Evolutionary conservation across 2,329 filamentous ascomycete genomes (phyloP).

Genomic region (Mycosphaerella sp.): DNA sequence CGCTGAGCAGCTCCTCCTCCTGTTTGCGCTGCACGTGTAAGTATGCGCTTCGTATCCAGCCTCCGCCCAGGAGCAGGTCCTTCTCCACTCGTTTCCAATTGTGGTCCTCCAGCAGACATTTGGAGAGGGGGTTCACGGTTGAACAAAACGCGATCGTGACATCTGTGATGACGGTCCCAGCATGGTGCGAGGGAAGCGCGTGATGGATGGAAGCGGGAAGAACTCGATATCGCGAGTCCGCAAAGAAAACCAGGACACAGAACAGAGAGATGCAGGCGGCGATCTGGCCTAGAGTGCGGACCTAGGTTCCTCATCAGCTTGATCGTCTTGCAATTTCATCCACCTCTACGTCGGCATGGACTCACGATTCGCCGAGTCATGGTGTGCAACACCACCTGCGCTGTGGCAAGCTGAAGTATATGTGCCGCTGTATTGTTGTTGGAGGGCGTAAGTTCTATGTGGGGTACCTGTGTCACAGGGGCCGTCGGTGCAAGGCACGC

Average conservation of each 20-base stretch:
- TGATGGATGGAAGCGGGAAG: constrained; percentile 79
- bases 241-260: constrained; percentile 67
- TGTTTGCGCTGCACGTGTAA: constrained; percentile 76
- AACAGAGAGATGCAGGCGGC: constrained; percentile 55
- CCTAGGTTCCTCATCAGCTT: constrained; percentile 10
- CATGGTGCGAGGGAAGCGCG: constrained; percentile 78
- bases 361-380: constrained; percentile 24
- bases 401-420: not conserved
- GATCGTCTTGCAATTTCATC: not conserved
- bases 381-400: not conserved
- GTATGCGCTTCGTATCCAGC: constrained; percentile 71
- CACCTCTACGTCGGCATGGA: not conserved
- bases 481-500: not conserved
- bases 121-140: constrained; percentile 52
- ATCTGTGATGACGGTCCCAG: constrained; percentile 79
- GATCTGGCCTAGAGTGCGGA: constrained; percentile 74
- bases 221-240: constrained; percentile 83
- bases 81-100: constrained; percentile 83
- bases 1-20: constrained; percentile 69
- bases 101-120: constrained; percentile 56
- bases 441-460: not conserved
- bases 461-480: not conserved
- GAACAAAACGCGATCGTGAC: constrained; percentile 72
- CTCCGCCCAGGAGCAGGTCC: constrained; percentile 71
- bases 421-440: not conserved